Conservation (phyloP, 163 green algal genomes). For the Prototheca wickerhamii region DNA sequence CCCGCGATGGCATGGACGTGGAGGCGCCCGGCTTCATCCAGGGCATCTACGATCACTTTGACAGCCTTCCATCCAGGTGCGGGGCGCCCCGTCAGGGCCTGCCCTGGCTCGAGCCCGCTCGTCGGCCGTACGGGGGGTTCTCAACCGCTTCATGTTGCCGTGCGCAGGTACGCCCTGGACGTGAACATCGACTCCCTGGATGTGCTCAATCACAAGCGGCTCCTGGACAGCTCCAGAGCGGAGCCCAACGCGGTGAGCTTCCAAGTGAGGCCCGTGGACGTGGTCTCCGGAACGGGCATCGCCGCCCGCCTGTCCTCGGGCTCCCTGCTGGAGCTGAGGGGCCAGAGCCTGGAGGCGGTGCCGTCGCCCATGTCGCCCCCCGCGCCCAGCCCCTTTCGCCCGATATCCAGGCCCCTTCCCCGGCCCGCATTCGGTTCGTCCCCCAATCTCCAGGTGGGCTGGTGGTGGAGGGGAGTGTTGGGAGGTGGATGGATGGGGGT, state of each 20-base stretch:
- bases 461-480: background rate
- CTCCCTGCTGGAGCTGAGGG: constrained; percentile 8
- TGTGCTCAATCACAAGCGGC: constrained; percentile 80
- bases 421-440: constrained; percentile 81
- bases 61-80: constrained; percentile 58
- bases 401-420: constrained; percentile 31
- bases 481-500: background rate
- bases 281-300: constrained; percentile 28
- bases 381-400: background rate
- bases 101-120: background rate
- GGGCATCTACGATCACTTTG: constrained; percentile 66
- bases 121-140: background rate
- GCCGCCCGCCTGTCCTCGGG: constrained; percentile 31
- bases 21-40: constrained; percentile 47
- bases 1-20: constrained; percentile 55
- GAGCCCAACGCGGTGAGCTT: constrained; percentile 79
- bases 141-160: too few relatives aligned
- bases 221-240: constrained; percentile 75
- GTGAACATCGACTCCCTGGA: constrained; percentile 82
- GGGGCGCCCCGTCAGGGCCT: background rate
- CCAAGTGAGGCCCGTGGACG: constrained; percentile 76
- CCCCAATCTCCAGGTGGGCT: constrained; percentile 69
- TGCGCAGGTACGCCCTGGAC: constrained; percentile 68
- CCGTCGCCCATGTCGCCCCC: background rate
- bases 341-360: background rate